Evolutionary conservation across 2,329 filamentous ascomycete genomes (phyloP).

Genomic region (Westerdykella ornata): DNA sequence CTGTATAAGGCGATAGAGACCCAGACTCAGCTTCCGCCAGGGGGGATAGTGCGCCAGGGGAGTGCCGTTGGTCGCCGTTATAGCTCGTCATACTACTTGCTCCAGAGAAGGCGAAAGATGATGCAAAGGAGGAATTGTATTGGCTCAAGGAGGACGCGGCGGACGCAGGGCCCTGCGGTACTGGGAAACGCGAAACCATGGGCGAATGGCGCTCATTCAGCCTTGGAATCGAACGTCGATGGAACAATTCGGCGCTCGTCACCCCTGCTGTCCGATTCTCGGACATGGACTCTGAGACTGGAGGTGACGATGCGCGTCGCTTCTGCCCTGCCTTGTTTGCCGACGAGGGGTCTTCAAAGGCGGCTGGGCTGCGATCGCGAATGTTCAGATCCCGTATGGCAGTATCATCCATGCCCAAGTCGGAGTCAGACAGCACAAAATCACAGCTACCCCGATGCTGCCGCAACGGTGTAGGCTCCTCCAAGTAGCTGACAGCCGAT

Average conservation of each 20-base stretch:
- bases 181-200: conserved; percentile 46
- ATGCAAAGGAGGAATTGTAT: conserved; percentile 57
- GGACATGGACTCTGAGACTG: conserved; percentile 46
- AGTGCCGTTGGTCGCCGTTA: conserved; percentile 55
- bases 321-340: conserved; percentile 52
- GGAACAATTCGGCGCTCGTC: conserved; percentile 44
- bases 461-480: conserved; percentile 47
- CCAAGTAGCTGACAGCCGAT: conserved; percentile 41
- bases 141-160: conserved; percentile 58
- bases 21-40: conserved; percentile 49
- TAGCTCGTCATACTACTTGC: conserved; percentile 61
- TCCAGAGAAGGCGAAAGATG: conserved; percentile 53
- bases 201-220: conserved; percentile 51
- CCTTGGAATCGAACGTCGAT: conserved; percentile 49
- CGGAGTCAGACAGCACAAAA: conserved; percentile 47
- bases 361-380: conserved; percentile 47
- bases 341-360: conserved; percentile 40
- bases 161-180: conserved; percentile 56
- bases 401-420: conserved; percentile 50
- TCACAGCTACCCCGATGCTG: conserved; percentile 59
- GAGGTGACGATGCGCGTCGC: conserved; percentile 58
- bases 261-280: conserved; percentile 42
- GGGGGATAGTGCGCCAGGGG: conserved; percentile 55
- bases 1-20: conserved; percentile 50
- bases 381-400: conserved; percentile 48